Conservation (phyloP, 1,284 basidiomycete species). For the Ganoderma sinense region DNA sequence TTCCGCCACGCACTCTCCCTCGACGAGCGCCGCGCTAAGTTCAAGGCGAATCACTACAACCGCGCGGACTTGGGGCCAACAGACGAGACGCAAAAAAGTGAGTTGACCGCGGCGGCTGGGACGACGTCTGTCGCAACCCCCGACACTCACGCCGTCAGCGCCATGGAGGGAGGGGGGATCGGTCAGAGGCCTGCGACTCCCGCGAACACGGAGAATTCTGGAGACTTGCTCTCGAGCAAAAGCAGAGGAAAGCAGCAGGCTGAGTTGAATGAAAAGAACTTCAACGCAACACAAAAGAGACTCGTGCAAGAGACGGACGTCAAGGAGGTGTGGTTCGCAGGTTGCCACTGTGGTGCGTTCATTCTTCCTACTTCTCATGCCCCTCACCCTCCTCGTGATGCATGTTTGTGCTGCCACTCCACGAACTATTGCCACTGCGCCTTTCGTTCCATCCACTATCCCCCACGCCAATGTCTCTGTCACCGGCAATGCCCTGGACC, state of each 20-base stretch:
- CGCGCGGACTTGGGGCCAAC: slow-evolving; percentile 9
- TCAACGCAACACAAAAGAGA: slow-evolving; percentile 20
- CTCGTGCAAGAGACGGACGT: slow-evolving; percentile 48
- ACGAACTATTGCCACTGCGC: background rate
- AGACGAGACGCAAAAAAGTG: background rate
- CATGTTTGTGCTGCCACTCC: background rate
- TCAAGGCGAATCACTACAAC: slow-evolving; percentile 56
- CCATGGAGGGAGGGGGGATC: too few species aligned
- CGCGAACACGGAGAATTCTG: slow-evolving; percentile 1
- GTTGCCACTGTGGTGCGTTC: slow-evolving; percentile 54
- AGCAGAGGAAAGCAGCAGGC: slow-evolving; percentile 24
- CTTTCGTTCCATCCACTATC: background rate
- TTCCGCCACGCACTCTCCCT: slow-evolving; percentile 76
- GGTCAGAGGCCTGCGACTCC: too few species aligned
- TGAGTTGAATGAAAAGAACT: slow-evolving; percentile 30
- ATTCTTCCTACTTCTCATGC: background rate
- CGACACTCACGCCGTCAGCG: slow-evolving; percentile 6
- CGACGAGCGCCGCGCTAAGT: slow-evolving; percentile 73
- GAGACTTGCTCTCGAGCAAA: slow-evolving; percentile 17
- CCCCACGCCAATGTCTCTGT: background rate
- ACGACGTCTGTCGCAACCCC: background rate
- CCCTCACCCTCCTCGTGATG: background rate
- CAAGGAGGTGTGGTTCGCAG: slow-evolving; percentile 62
- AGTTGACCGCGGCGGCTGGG: background rate
- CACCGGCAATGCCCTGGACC: too few species aligned